Percentiles rank a stretch among this genome's conserved stretches.
phyloP scores from a whole-genome alignment of 495 filamentous ascomycete genomes.

The Staphylotrichum longicolle region DNA sequence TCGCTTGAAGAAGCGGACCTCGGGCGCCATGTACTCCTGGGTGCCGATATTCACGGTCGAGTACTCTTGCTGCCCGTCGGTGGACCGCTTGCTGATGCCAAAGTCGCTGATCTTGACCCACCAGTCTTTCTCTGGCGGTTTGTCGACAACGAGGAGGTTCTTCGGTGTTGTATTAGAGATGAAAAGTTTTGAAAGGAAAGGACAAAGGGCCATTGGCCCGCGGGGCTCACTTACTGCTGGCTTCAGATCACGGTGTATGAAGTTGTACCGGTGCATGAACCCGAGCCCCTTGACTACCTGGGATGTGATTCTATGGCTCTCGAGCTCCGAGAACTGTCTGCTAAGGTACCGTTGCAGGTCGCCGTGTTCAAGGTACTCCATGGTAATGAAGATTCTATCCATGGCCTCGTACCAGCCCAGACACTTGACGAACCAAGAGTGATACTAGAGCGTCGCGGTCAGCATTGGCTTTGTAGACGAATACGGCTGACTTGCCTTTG shows the following conservation, averaged over 20 bases:
- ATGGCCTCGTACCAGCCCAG: too few species aligned
- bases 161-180: too few species aligned
- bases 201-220: not conserved
- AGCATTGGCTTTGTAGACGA: too few species aligned
- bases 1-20: not conserved
- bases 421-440: too few species aligned
- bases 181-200: too few species aligned
- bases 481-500: too few species aligned
- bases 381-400: too few species aligned
- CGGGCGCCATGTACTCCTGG: not conserved
- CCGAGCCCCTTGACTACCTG: constrained; percentile 9
- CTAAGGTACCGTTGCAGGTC: too few species aligned
- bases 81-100: not conserved
- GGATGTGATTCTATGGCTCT: too few species aligned
- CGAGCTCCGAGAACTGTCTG: too few species aligned
- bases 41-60: not conserved
- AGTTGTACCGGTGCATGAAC: not conserved
- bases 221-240: not conserved
- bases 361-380: too few species aligned
- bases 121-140: not conserved
- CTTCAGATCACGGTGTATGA: not conserved
- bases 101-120: not conserved
- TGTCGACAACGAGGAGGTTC: not conserved
- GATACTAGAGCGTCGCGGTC: too few species aligned
- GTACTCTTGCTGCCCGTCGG: not conserved